Evolutionary conservation across 2,329 filamentous ascomycete genomes (phyloP), one percentile per base, ranked within the genome.

Genomic region (Diplocarpon mali): DNA sequence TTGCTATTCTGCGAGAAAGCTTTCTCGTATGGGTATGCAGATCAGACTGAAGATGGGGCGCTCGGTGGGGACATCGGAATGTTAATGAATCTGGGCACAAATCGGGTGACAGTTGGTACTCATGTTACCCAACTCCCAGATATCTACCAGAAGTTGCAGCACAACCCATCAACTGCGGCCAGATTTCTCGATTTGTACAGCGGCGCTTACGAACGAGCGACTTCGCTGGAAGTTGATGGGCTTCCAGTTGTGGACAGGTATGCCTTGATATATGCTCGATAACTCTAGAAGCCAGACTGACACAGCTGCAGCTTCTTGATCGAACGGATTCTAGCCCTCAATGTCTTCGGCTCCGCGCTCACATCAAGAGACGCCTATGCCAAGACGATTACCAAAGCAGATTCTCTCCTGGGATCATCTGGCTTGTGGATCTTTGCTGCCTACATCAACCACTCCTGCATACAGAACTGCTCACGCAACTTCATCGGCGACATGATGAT

Each of bases 1-100:
- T 60, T 76, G 1, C 55, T 78, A 0, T 53, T 78, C 5, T 76
- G 71, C 38, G 74, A 78, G 48, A 78, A 77, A 49, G 71, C 73
- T 0, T 75, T 76, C 50, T 49, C 46, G 20, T 44, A 50, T 12
- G 43, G 47, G 7, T 51, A 40, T 37, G 38, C 31, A 5, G 38
- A 45, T 2, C 10, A 13, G 8, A n/a, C 24, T 9, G 29, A 10
- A 5, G 17, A 27, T 7, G 15, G 29, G 12, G 11, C 4, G 12
- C 10, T 12, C 11, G n/a, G 20, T 2, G 34, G 15, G n/a, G 28
- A 32, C 15, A 38, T 32, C 10, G 41, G 41, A 4, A 24, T 45
- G 2, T 15, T 45, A 29, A 32, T 45, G 9, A 45, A 45, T 20
- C 7, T 40, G 30, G 10, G 27, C 12, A 40, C 43, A 16, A 35